Conservation (phyloP, 2,329 filamentous ascomycete species). For the Aureobasidium musti region DNA sequence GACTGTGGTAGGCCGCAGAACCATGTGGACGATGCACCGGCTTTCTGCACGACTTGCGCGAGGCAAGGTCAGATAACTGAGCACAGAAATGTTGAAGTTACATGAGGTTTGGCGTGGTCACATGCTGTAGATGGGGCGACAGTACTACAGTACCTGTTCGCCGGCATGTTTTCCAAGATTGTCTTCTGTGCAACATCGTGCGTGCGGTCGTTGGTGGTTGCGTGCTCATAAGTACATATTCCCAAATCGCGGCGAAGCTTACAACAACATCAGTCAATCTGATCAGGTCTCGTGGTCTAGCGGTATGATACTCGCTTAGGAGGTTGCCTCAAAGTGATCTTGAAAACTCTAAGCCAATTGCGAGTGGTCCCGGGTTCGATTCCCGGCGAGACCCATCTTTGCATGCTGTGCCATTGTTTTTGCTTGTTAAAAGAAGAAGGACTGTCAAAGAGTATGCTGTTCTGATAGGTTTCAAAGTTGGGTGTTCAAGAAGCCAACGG, state of each 20-base stretch:
- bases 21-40: background rate
- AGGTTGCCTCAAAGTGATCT: background rate
- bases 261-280: background rate
- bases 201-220: background rate
- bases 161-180: background rate
- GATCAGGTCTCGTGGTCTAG: conserved; percentile 25
- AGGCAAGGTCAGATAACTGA: background rate
- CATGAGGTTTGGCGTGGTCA: background rate
- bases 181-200: background rate
- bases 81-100: background rate
- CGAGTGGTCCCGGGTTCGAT: conserved; percentile 10
- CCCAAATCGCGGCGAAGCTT: fast-evolving
- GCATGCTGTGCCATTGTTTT: background rate
- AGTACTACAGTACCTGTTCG: background rate
- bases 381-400: conserved; percentile 8
- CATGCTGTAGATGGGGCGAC: background rate
- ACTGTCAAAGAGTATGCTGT: background rate
- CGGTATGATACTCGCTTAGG: conserved; percentile 28
- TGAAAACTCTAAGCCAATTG: conserved; percentile 8
- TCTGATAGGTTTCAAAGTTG: background rate
- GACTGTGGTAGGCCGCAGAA: background rate
- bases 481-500: background rate
- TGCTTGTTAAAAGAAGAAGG: background rate
- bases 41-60: conserved; percentile 7
- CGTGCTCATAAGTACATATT: background rate